phyloP scores from a whole-genome alignment of 1,284 basidiomycete species.

The Amylostereum chailletii region DNA sequence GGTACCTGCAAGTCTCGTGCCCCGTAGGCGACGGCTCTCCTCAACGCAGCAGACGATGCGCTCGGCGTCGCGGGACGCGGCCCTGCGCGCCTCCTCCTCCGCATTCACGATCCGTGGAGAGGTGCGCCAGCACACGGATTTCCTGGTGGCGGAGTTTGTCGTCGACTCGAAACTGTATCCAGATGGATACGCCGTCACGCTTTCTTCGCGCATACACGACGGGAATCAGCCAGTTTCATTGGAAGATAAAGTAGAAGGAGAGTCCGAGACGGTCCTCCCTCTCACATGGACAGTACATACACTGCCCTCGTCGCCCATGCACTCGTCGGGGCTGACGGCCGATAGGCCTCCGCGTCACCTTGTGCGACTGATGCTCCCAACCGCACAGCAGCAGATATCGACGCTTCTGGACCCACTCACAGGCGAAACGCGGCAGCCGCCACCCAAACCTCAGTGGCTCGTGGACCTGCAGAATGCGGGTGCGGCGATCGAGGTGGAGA shows the following conservation, averaged over 20 bases:
- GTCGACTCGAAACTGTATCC: conserved; percentile 72
- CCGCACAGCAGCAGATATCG: conserved; percentile 68
- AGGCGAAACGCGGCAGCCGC: conserved; percentile 54
- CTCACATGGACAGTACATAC: conserved; percentile 50
- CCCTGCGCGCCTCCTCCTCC: conserved; percentile 29
- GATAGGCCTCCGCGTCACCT: conserved; percentile 64
- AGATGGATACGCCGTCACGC: conserved; percentile 53
- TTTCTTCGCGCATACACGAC: conserved; percentile 37
- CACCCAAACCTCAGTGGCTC: conserved; percentile 70
- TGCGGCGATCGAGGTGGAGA: conserved; percentile 51
- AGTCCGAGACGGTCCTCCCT: conserved; percentile 30
- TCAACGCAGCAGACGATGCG: conserved; percentile 11
- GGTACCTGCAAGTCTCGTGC: conserved; percentile 5
- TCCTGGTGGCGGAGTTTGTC: conserved; percentile 64
- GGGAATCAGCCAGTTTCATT: conserved; percentile 17
- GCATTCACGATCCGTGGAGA: conserved; percentile 56
- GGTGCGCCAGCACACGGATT: conserved; percentile 44
- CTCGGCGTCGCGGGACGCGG: conserved; percentile 23
- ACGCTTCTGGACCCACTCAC: conserved; percentile 76
- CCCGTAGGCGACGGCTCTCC: conserved; percentile 13
- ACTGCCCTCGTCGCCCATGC: conserved; percentile 71
- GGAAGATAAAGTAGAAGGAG: conserved; percentile 8
- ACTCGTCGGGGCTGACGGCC: conserved; percentile 60
- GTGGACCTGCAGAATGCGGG: conserved; percentile 60
- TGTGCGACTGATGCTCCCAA: conserved; percentile 71